Conservation (phyloP, 2,329 filamentous ascomycete genomes). For the Colletotrichum sp. region DNA sequence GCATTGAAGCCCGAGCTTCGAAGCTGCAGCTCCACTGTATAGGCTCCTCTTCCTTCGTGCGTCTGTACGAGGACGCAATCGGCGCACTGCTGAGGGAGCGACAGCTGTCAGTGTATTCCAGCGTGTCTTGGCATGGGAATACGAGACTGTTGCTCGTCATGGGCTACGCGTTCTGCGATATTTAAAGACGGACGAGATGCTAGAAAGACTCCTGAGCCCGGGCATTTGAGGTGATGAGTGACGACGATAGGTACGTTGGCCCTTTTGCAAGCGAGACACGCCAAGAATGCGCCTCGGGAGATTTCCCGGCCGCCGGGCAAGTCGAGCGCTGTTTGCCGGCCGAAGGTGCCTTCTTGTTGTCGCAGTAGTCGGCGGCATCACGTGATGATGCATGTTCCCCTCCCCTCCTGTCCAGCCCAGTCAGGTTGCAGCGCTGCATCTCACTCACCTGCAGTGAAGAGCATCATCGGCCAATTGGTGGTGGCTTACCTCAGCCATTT, state of each 20-base stretch:
- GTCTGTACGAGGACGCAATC: neutral
- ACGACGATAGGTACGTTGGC: neutral
- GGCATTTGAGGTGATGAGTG: neutral
- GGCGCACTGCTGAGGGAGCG: neutral
- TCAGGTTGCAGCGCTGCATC: neutral
- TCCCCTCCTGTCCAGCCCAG: neutral
- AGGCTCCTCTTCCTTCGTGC: constrained; percentile 1
- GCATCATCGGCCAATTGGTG: neutral
- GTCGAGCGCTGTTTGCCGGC: neutral
- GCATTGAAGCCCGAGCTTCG: constrained; percentile 5
- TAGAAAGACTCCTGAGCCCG: neutral
- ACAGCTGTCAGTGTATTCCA: neutral
- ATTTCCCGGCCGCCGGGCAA: neutral
- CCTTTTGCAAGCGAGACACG: neutral
- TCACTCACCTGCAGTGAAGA: neutral
- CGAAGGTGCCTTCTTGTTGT: neutral
- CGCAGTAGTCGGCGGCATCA: neutral
- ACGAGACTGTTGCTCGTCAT: neutral
- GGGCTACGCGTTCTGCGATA: neutral
- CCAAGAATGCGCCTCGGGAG: neutral
- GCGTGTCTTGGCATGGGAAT: neutral
- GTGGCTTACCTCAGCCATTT: constrained; percentile 4
- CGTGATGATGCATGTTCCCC: neutral
- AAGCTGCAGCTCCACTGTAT: constrained; percentile 12
- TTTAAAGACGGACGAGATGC: neutral